Evolutionary conservation across 148 eudicot species (phyloP).

Genomic region (Bassia scoparia): DNA sequence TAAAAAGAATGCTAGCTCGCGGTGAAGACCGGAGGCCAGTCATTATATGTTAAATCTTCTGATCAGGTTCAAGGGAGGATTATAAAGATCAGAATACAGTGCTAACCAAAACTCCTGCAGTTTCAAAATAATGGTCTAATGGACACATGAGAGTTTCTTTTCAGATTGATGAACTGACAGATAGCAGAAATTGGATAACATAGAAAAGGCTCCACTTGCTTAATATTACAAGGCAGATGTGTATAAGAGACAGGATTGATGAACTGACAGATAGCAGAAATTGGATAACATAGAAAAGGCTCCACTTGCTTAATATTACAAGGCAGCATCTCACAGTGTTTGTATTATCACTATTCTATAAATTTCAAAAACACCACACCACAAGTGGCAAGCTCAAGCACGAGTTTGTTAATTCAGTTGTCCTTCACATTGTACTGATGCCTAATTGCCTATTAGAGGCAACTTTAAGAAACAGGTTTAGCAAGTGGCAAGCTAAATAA

Average conservation of each 20-base stretch:
- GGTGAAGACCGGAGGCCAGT: too few species aligned
- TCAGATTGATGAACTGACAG: not conserved
- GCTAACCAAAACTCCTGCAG: too few species aligned
- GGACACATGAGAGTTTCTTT: too few species aligned
- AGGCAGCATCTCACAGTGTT: too few species aligned
- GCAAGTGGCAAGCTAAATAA: too few species aligned
- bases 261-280: not conserved
- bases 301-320: not conserved
- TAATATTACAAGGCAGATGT: not conserved
- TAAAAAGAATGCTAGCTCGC: too few species aligned
- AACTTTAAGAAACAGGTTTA: not conserved
- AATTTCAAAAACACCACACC: too few species aligned
- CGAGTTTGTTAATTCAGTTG: not conserved
- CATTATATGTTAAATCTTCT: too few species aligned
- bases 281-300: not conserved
- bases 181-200: not conserved
- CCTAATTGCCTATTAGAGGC: not conserved
- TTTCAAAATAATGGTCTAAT: too few species aligned
- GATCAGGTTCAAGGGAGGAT: too few species aligned
- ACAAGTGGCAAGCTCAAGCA: slow-evolving; percentile 3
- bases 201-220: not conserved
- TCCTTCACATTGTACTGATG: not conserved
- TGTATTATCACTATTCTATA: not conserved
- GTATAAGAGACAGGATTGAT: not conserved
- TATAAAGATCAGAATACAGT: too few species aligned